phyloP scores from a whole-genome alignment of 345 rosid genomes.

The Acer saccharum region DNA sequence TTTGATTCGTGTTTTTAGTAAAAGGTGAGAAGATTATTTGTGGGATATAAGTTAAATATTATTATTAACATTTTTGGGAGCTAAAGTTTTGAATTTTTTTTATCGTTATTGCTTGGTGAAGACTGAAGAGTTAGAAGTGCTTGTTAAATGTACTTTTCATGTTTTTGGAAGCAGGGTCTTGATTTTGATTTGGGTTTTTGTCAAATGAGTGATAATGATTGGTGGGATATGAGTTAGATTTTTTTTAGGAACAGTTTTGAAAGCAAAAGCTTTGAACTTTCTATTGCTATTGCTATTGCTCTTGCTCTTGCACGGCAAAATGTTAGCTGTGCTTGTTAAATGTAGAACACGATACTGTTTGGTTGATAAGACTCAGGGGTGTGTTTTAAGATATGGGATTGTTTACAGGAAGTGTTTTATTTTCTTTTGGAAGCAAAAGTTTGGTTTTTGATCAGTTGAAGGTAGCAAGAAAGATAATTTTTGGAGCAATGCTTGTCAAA shows the following conservation, averaged over 20 bases:
- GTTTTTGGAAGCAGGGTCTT: neutral
- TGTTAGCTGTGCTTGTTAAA: neutral
- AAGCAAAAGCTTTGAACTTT: neutral
- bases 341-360: too few species aligned
- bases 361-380: neutral
- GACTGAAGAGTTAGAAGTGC: neutral
- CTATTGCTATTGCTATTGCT: neutral
- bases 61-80: neutral
- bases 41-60: neutral
- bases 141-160: neutral
- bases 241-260: neutral
- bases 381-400: too few species aligned
- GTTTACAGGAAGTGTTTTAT: neutral
- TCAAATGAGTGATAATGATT: neutral
- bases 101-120: neutral
- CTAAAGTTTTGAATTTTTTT: neutral
- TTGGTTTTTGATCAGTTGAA: neutral
- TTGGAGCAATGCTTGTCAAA: too few species aligned
- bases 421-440: neutral
- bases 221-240: neutral
- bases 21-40: neutral
- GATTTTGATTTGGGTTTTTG: slow-evolving; percentile 5
- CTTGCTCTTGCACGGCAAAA: neutral
- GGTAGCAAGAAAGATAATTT: neutral
- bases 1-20: neutral